phyloP scores from a whole-genome alignment of 352 stramenopile species.

The Phytophthora citricola region DNA sequence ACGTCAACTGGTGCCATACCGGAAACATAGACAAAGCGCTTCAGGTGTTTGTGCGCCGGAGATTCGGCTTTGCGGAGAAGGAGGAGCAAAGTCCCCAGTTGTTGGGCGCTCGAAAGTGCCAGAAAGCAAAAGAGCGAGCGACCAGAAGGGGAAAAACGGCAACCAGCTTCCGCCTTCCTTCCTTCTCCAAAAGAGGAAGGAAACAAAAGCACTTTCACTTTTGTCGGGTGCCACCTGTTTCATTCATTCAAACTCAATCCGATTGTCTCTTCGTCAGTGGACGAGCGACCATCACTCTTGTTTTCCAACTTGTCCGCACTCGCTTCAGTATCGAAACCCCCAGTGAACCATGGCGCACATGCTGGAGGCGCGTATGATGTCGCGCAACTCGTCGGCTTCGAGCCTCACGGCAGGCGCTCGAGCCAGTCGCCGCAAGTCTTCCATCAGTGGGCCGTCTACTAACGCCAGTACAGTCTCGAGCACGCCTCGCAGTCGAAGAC shows the following conservation, averaged over 20 bases:
- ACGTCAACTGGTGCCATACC: background rate
- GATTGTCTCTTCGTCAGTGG: slow-evolving; percentile 31
- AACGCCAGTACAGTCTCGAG: slow-evolving; percentile 28
- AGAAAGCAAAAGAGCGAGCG: slow-evolving; percentile 49
- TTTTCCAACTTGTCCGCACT: slow-evolving; percentile 7
- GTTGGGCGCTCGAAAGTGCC: slow-evolving; percentile 24
- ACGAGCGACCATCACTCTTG: slow-evolving; percentile 38
- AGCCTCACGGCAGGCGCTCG: slow-evolving; percentile 30
- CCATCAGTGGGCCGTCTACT: slow-evolving; percentile 39
- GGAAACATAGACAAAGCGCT: slow-evolving; percentile 15
- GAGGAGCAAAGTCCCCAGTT: slow-evolving; percentile 9
- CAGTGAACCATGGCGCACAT: slow-evolving; percentile 60
- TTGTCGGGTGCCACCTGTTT: slow-evolving; percentile 20
- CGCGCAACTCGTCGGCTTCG: slow-evolving; percentile 46
- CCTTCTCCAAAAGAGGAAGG: slow-evolving; percentile 1
- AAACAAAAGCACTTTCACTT: slow-evolving; percentile 22
- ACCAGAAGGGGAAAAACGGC: slow-evolving; percentile 5
- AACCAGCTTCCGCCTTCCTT: background rate
- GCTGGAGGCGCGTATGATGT: slow-evolving; percentile 67
- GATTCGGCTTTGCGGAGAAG: slow-evolving; percentile 24
- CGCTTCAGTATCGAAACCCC: slow-evolving; percentile 13
- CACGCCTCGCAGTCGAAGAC: slow-evolving; percentile 38
- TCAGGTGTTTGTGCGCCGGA: slow-evolving; percentile 11
- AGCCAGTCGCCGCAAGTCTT: slow-evolving; percentile 55
- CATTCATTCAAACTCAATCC: slow-evolving; percentile 4